Conservation (phyloP, 768 basidiomycete genomes). For the Lactarius psammicola region DNA sequence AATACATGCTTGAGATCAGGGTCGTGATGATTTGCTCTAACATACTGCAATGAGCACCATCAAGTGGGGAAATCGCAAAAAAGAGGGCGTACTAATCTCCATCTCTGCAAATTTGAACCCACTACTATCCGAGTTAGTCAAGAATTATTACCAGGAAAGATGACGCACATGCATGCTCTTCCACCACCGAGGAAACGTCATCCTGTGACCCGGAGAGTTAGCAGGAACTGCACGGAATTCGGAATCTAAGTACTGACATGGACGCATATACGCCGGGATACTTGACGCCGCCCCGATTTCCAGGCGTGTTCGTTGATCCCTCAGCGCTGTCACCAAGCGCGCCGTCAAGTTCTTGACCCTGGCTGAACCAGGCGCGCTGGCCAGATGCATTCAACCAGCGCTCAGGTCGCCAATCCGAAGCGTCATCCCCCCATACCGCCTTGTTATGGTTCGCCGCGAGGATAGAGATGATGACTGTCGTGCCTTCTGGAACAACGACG, state of each 20-base stretch:
- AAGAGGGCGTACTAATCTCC: background rate
- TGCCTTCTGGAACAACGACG: constrained; percentile 18
- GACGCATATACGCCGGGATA: constrained; percentile 30
- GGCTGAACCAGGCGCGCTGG: background rate
- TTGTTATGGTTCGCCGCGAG: constrained; percentile 35
- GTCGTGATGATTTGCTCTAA: constrained; percentile 41
- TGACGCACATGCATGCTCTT: background rate
- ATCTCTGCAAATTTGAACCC: constrained; percentile 1
- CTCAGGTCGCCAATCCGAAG: constrained; percentile 34
- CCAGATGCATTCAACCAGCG: constrained; percentile 31
- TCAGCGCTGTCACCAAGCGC: constrained; percentile 15
- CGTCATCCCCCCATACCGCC: constrained; percentile 35
- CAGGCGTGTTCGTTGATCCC: background rate
- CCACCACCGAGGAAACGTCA: constrained; percentile 1
- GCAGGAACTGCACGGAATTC: background rate
- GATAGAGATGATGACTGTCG: constrained; percentile 32
- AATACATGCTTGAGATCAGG: constrained; percentile 38
- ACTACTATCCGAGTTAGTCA: background rate
- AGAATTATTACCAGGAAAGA: background rate
- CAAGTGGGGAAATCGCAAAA: background rate
- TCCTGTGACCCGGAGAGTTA: background rate
- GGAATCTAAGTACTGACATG: constrained; percentile 25
- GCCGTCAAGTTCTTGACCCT: constrained; percentile 6
- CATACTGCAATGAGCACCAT: background rate
- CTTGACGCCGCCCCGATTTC: constrained; percentile 18